A percentile compares a stretch with the other conserved stretches of the same genome.
These are phyloP conservation scores for Purshia tridentata DNA, from an alignment of 306 rosid genomes.

Conservation along the genomic window DNA sequence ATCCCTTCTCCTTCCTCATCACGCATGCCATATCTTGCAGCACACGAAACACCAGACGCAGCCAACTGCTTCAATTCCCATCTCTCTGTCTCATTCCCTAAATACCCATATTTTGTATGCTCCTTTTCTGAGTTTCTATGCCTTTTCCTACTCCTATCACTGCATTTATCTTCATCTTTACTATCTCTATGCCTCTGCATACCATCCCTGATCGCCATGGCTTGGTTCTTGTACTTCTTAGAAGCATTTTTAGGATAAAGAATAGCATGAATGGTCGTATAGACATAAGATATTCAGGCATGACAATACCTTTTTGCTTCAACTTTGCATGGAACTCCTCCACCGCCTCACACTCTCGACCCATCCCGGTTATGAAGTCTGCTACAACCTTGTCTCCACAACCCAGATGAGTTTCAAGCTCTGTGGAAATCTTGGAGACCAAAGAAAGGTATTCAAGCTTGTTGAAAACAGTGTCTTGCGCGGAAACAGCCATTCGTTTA, in stretches of 20 bases:
- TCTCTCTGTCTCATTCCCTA: constrained; percentile 47
- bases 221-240: not conserved
- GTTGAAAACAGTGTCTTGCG: constrained; percentile 45
- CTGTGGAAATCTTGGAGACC: constrained; percentile 75
- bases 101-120: constrained; percentile 26
- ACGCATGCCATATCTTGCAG: constrained; percentile 42
- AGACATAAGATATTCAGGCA: constrained; percentile 73
- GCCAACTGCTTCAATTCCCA: constrained; percentile 80
- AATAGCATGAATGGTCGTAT: constrained; percentile 64
- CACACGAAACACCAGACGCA: constrained; percentile 72
- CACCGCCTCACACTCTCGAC: constrained; percentile 48
- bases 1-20: constrained; percentile 32
- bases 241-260: constrained; percentile 53
- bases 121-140: constrained; percentile 28
- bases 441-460: constrained; percentile 72
- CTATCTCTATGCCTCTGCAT: constrained; percentile 10
- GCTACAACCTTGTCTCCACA: constrained; percentile 68
- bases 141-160: constrained; percentile 39
- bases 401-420: constrained; percentile 73
- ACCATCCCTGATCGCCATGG: not conserved
- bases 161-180: constrained; percentile 15
- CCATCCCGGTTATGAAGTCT: constrained; percentile 73
- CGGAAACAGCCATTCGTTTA: constrained; percentile 36
- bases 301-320: constrained; percentile 67
- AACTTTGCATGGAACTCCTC: constrained; percentile 59